Evolutionary conservation across 140 eudicot species (phyloP), one percentile per base, ranked within the genome.

Genomic region (Erigeron philadelphicus): DNA sequence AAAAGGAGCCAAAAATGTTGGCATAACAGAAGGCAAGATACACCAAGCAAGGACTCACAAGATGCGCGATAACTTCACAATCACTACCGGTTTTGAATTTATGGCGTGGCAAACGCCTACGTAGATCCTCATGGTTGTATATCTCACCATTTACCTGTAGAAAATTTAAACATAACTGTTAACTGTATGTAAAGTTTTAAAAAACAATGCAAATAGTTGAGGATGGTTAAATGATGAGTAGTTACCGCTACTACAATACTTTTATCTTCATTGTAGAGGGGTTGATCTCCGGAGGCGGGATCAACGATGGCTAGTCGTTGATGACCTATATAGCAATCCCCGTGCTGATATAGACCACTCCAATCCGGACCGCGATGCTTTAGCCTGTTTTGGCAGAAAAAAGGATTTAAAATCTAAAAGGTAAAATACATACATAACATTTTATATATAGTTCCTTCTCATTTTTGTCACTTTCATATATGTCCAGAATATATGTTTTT

Each of bases 321-420:
- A 66, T 90, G 97, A 1, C 94, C 72, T 60, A 90, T 61, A 75
- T 79, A 90, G 70, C 53, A 75, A 72, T 79, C 95, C 17, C 93
- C 95, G 38, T 85, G 82, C 41, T 87, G 95, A 74, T 87, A 82
- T 35, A 90, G 9, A 42, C 97, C 97, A 72, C 95, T 83, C 97
- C 97, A 90, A 72, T 90, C 97, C 0, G 97, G 95, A 6, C 97
- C 96, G 50, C 97, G 87, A 68, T 90, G 95, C 85, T 85, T 90
- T 86, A 90, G 80, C 55, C 95, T 89, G 25, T 21, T 21, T 21
- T 21, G 25, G 25, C 25, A 21, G 1, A 21, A 21, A 1, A 21
- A 21, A 21, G 25, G 25, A 21, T 21, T 21, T 21, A 21, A 21
- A 21, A 1, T 21, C 25, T 21, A 21, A 21, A 21, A 21, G 25